Conservation (phyloP, 208 protist species). For the Borovskyia barvae region DNA sequence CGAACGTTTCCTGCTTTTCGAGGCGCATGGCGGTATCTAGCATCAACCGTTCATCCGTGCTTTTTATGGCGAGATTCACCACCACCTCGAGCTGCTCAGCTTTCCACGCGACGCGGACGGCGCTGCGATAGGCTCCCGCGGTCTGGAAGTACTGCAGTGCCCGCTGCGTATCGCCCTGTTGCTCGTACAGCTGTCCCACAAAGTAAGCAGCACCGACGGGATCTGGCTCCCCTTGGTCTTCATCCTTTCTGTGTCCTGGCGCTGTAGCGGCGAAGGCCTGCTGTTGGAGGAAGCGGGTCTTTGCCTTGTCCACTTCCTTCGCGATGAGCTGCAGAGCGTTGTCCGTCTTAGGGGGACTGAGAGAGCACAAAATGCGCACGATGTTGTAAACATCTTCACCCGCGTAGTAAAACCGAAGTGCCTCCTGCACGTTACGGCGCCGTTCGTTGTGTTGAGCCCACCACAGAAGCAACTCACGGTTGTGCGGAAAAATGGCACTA, state of each 20-base stretch:
- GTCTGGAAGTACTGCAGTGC: conserved; percentile 91
- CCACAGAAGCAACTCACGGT: conserved; percentile 88
- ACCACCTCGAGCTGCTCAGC: conserved; percentile 72
- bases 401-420: conserved; percentile 90
- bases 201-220: conserved; percentile 91
- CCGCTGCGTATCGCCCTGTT: conserved; percentile 41
- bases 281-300: conserved; percentile 48
- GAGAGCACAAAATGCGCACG: conserved; percentile 90
- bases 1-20: conserved; percentile 78
- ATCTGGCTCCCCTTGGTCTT: conserved; percentile 37
- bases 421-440: conserved; percentile 75
- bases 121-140: conserved; percentile 89
- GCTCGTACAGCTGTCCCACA: conserved; percentile 91
- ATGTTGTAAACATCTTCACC: conserved; percentile 87
- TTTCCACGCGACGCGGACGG: conserved; percentile 82
- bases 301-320: conserved; percentile 57
- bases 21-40: conserved; percentile 89
- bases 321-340: conserved; percentile 84
- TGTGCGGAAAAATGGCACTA: conserved; percentile 58
- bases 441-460: conserved; percentile 93
- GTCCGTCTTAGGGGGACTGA: conserved; percentile 74
- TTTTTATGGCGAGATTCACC: conserved; percentile 69
- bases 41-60: conserved; percentile 77
- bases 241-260: conserved; percentile 5
- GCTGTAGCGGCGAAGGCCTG: conserved; percentile 36